These are phyloP conservation scores for Trypanosoma lewisi DNA, from an alignment of 208 protist species.

Conservation along the genomic window DNA sequence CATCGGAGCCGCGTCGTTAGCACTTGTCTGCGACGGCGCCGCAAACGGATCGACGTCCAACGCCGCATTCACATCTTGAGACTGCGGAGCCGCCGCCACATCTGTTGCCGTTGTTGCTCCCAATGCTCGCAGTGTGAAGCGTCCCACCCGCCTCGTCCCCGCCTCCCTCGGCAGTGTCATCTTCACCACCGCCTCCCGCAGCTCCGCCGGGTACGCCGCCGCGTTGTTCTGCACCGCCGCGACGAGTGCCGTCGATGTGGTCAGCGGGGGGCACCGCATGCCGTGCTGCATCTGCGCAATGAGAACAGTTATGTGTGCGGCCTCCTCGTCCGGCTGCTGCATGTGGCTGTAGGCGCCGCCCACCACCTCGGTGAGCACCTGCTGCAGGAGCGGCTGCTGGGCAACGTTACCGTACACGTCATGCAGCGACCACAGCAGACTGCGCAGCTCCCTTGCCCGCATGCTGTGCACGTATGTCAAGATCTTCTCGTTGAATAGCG, in stretches of 20 bases:
- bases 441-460: conserved; percentile 40
- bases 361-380: conserved; percentile 44
- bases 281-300: conserved; percentile 70
- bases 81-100: background rate
- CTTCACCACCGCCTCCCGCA: conserved; percentile 52
- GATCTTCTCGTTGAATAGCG: conserved; percentile 38
- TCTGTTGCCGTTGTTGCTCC: background rate
- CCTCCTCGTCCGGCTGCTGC: conserved; percentile 35
- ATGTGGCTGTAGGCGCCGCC: conserved; percentile 25
- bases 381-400: conserved; percentile 58
- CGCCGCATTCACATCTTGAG: conserved; percentile 25
- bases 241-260: conserved; percentile 31
- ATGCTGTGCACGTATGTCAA: conserved; percentile 1
- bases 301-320: conserved; percentile 65
- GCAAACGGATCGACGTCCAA: conserved; percentile 24
- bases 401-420: conserved; percentile 52
- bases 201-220: conserved; percentile 30
- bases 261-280: conserved; percentile 61
- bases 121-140: conserved; percentile 32
- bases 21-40: background rate
- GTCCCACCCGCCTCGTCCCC: conserved; percentile 21
- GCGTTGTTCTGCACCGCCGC: conserved; percentile 27
- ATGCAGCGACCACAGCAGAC: conserved; percentile 59
- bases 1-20: background rate
- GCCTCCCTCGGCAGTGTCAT: conserved; percentile 53